A percentile compares a stretch with the other conserved stretches of the same genome.
Evolutionary conservation across 306 rosid genomes (phyloP).

Genomic region (Citrullus mucosospermus): DNA sequence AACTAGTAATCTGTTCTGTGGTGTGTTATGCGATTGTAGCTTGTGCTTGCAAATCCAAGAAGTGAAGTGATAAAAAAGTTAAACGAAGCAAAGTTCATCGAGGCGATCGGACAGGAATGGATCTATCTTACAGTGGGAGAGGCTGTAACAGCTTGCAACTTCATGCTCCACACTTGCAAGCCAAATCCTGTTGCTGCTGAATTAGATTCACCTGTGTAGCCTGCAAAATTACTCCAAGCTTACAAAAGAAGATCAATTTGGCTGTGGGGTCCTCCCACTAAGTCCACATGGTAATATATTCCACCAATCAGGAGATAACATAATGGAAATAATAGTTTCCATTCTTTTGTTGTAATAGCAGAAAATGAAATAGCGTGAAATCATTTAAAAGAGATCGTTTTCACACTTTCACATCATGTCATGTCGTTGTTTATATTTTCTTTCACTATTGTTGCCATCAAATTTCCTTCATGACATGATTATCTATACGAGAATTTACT

Average conservation of each 20-base stretch:
- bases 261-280: background rate
- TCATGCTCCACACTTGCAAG: constrained; percentile 23
- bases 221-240: background rate
- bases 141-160: constrained; percentile 36
- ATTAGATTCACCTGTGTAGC: constrained; percentile 12
- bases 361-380: background rate
- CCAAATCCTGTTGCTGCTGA: constrained; percentile 3
- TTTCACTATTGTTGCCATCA: background rate
- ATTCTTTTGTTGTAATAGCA: background rate
- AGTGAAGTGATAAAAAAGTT: constrained; percentile 41
- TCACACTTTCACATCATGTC: background rate
- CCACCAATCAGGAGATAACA: background rate
- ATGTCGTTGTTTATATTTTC: background rate
- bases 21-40: constrained; percentile 8
- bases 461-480: background rate
- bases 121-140: constrained; percentile 37
- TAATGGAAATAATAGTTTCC: background rate
- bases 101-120: constrained; percentile 25
- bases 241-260: background rate
- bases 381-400: background rate
- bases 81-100: constrained; percentile 20
- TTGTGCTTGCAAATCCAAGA: constrained; percentile 31
- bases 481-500: background rate
- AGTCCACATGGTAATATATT: background rate
- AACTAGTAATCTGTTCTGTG: background rate